Evolutionary conservation across 2,329 filamentous ascomycete species (phyloP), one percentile per base, ranked within the genome.

Genomic region (Fusarium vanettenii): DNA sequence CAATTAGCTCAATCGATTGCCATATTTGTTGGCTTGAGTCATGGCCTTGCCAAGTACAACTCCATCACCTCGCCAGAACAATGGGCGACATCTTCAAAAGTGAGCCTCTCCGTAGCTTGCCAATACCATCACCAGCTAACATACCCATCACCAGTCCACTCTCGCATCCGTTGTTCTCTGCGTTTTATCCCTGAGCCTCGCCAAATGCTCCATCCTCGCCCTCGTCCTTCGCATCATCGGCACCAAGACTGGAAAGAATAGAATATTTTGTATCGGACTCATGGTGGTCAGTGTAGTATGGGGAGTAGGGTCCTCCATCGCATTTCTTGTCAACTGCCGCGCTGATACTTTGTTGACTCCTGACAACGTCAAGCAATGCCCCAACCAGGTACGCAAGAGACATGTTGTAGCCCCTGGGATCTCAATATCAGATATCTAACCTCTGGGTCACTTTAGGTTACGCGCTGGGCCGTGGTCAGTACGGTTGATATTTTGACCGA

Each of bases 201-300:
- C 75, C 0, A 77, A 77, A 37, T 76, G 73, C 8, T 77, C 75
- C 0, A 60, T 77, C 1, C 75, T 77, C 35, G 75, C 75, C 9
- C 75, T 77, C 4, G 60, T 77, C 5, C 66, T 74, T 14, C 75
- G 75, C 0, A 77, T 77, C 22, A 72, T 77, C 3, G 67, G 67
- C 11, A 63, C 73, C 33, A 77, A 66, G 11, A 62, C 73, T 5
- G 75, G 75, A 0, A 74, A 41, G 11, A 77, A 67, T 5, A 74
- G 60, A 22, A 6, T 22, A 1, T 61, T 66, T 2, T 77, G 75
- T 14, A 69, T 76, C 1, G 64, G 16, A 0, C 73, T 77, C 3
- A 62, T 77, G 57, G 27, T 57, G 0, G 52, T 71, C 2, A 74
- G 68, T 8, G 68, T 11, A 0, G 18, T 31, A 43, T 77, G 75